These are phyloP conservation scores for Candida xiaguanensis DNA, from an alignment of 805 yeast species.

Conservation along the genomic window DNA sequence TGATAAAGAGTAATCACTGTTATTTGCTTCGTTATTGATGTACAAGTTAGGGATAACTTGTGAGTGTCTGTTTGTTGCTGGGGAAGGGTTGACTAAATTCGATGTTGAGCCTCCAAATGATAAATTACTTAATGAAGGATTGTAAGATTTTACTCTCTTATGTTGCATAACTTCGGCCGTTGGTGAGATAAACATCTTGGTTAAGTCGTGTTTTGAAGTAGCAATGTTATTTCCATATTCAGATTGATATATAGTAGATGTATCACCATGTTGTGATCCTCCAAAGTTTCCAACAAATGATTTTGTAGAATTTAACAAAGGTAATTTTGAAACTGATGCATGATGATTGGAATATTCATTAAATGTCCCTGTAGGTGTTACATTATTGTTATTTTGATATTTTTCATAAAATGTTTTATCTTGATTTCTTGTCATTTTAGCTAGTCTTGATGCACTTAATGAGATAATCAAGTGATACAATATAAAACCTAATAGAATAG, in stretches of 20 bases:
- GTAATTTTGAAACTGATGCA: slow-evolving; percentile 29
- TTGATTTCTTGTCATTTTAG: slow-evolving; percentile 40
- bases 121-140: slow-evolving; percentile 17
- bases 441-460: slow-evolving; percentile 46
- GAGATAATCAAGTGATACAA: slow-evolving; percentile 51
- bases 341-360: slow-evolving; percentile 13
- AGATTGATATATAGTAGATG: slow-evolving; percentile 30
- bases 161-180: slow-evolving; percentile 68
- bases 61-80: slow-evolving; percentile 26
- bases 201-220: slow-evolving; percentile 38
- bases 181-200: slow-evolving; percentile 69
- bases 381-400: slow-evolving; percentile 28
- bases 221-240: slow-evolving; percentile 25
- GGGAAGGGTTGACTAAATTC: slow-evolving; percentile 16
- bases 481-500: slow-evolving; percentile 48
- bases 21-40: slow-evolving; percentile 34
- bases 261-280: slow-evolving; percentile 23
- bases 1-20: slow-evolving; percentile 26
- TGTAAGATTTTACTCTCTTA: slow-evolving; percentile 28
- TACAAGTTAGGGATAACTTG: slow-evolving; percentile 34
- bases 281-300: slow-evolving; percentile 14
- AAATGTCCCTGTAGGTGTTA: slow-evolving; percentile 18
- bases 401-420: slow-evolving; percentile 32
- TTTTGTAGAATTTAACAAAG: slow-evolving; percentile 16
- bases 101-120: slow-evolving; percentile 17